A percentile compares a stretch with the other conserved stretches of the same genome.
These are phyloP conservation scores for Pyrus hybrid DNA, from an alignment of 331 rosid species.

Conservation along the genomic window DNA sequence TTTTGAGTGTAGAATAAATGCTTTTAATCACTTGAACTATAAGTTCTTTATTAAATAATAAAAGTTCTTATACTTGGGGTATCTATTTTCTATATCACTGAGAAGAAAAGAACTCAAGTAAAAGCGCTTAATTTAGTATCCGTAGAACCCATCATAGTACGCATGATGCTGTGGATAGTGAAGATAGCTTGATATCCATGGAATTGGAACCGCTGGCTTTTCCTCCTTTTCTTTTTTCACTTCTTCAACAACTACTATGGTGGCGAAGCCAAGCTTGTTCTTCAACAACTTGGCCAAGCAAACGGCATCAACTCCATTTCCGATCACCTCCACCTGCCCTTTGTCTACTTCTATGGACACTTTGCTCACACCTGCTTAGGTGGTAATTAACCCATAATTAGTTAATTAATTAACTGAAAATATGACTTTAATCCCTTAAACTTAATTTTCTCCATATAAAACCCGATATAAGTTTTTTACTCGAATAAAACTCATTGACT, in stretches of 20 bases:
- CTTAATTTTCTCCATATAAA: no score
- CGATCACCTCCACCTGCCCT: background rate
- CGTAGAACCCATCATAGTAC: background rate
- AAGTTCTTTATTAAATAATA: no score
- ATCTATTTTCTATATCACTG: no score
- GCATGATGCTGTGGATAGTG: background rate
- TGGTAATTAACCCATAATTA: background rate
- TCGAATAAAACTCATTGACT: no score
- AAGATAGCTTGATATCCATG: no score
- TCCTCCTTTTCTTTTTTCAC: background rate
- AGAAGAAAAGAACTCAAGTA: background rate
- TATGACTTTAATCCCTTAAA: no score
- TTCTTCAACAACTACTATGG: background rate
- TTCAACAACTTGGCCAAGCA: background rate
- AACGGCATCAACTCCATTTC: background rate
- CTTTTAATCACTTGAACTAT: no score
- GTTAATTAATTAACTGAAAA: background rate
- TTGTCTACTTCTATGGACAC: background rate
- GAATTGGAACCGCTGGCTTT: no score
- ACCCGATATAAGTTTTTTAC: no score
- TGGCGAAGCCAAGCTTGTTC: slow-evolving; percentile 5
- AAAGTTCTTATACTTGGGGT: no score
- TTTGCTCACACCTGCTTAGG: background rate
- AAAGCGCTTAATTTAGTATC: background rate
- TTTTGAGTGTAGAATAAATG: no score